These are phyloP conservation scores for Hippophae tibetana DNA, from an alignment of 306 rosid genomes.

Conservation along the genomic window DNA sequence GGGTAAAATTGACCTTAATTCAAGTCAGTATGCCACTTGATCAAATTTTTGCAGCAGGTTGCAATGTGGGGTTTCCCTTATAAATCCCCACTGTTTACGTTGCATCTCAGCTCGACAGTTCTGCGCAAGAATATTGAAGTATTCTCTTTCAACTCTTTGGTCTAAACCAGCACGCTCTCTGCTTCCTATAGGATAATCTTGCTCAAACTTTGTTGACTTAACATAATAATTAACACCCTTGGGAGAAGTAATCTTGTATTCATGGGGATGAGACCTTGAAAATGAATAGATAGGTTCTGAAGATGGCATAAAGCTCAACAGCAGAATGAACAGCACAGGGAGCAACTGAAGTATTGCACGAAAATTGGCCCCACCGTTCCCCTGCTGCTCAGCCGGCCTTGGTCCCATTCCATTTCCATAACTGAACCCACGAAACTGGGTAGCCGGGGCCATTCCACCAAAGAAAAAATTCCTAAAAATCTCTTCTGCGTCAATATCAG, in stretches of 20 bases:
- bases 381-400: slow-evolving; percentile 37
- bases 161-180: slow-evolving; percentile 40
- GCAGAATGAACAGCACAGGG: slow-evolving; percentile 60
- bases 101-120: slow-evolving; percentile 75
- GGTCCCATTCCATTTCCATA: slow-evolving; percentile 61
- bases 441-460: slow-evolving; percentile 78
- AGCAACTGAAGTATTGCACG: slow-evolving; percentile 61
- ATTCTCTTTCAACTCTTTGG: slow-evolving; percentile 61
- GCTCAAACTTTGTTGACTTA: slow-evolving; percentile 52
- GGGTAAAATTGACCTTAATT: slow-evolving; percentile 32
- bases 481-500: slow-evolving; percentile 82
- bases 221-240: slow-evolving; percentile 83
- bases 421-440: slow-evolving; percentile 66
- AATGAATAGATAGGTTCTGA: slow-evolving; percentile 63
- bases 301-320: slow-evolving; percentile 64
- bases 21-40: slow-evolving; percentile 25
- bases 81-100: slow-evolving; percentile 87
- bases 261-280: slow-evolving; percentile 58
- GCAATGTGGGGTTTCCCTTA: slow-evolving; percentile 85
- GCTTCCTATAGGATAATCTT: slow-evolving; percentile 46
- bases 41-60: slow-evolving; percentile 62
- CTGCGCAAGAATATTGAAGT: slow-evolving; percentile 56
- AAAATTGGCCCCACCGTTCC: slow-evolving; percentile 54
- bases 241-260: slow-evolving; percentile 44
- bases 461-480: slow-evolving; percentile 87